Conservation (phyloP, 768 basidiomycete species). For the Dentipellis fragilis region DNA sequence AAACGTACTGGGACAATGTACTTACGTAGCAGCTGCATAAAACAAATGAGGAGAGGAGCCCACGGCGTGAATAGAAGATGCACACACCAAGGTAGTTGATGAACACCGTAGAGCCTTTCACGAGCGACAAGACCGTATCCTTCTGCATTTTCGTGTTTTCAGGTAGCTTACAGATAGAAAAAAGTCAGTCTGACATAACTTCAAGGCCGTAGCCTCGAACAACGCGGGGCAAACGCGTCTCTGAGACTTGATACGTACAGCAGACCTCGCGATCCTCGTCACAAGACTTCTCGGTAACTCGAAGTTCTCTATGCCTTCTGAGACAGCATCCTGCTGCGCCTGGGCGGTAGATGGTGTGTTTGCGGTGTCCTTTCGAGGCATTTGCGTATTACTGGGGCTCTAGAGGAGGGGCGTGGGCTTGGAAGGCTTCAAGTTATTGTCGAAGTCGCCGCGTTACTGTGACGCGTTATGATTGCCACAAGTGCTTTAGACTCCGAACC, state of each 20-base stretch:
- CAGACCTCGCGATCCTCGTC: slow-evolving; percentile 76
- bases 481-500: too few relatives aligned
- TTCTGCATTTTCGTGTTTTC: slow-evolving; percentile 83
- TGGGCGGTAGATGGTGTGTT: slow-evolving; percentile 54
- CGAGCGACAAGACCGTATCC: slow-evolving; percentile 75
- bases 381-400: slow-evolving; percentile 16
- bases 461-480: too few relatives aligned
- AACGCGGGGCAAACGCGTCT: neutral
- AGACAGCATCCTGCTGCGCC: slow-evolving; percentile 69
- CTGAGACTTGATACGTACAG: slow-evolving; percentile 35
- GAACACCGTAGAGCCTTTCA: slow-evolving; percentile 89
- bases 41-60: neutral
- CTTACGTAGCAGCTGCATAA: slow-evolving; percentile 4
- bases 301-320: slow-evolving; percentile 82
- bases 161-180: slow-evolving; percentile 47
- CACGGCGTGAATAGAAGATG: neutral
- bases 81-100: slow-evolving; percentile 83
- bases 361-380: slow-evolving; percentile 63
- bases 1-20: slow-evolving; percentile 34
- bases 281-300: slow-evolving; percentile 81
- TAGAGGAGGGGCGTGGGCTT: neutral
- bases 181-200: neutral
- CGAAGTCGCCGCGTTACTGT: too few relatives aligned
- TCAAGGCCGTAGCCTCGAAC: too few relatives aligned
- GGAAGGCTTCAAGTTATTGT: neutral